Evolutionary conservation across 78 protist species (phyloP).

Genomic region (Dictyostelium capitatum): DNA sequence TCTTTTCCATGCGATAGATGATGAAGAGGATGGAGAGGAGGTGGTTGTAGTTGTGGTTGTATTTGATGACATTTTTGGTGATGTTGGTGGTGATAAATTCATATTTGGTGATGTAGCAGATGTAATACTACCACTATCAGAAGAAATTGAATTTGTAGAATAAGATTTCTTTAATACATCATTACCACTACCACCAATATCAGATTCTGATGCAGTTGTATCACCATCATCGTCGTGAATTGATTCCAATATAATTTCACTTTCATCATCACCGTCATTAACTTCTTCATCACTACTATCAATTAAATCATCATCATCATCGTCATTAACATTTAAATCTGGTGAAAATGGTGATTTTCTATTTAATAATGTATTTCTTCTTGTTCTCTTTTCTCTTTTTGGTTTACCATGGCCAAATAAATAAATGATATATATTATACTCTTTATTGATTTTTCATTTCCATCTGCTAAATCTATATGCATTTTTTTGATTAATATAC

Average conservation of each 20-base stretch:
- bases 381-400: neutral
- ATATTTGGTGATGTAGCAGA: neutral
- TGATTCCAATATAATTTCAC: neutral
- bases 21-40: neutral
- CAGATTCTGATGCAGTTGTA: constrained; percentile 7
- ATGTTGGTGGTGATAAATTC: neutral
- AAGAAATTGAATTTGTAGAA: neutral
- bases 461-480: constrained; percentile 76
- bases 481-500: too few species aligned
- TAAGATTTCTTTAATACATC: neutral
- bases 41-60: too few species aligned
- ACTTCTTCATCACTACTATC: neutral
- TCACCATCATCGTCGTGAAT: constrained; percentile 10
- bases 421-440: constrained; percentile 65
- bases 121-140: neutral
- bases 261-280: neutral
- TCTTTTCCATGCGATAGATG: neutral
- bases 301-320: neutral
- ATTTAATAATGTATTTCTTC: neutral
- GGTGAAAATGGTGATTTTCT: neutral
- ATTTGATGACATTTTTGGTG: neutral
- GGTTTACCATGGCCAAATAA: constrained; percentile 11
- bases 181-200: neutral
- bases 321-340: neutral
- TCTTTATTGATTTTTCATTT: constrained; percentile 47